These are phyloP conservation scores for Penicillium psychrosexuale DNA, from an alignment of 2,329 filamentous ascomycete genomes.

Conservation along the genomic window DNA sequence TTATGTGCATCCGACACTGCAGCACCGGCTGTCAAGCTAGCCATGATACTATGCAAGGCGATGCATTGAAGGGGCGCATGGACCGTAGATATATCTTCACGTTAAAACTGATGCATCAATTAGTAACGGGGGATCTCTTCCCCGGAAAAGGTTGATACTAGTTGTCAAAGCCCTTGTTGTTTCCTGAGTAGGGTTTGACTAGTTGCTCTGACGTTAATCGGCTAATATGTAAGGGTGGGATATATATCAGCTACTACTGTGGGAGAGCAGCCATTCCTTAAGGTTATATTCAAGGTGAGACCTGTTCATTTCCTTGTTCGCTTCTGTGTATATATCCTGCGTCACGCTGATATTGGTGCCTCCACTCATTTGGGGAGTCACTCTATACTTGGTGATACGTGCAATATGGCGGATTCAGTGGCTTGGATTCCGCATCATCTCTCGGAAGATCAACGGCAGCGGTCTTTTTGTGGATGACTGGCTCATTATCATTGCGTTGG, in stretches of 20 bases:
- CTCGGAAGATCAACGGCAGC: constrained; percentile 19
- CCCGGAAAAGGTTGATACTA: background rate
- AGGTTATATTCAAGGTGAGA: background rate
- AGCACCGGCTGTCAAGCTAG: background rate
- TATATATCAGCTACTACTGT: constrained; percentile 1
- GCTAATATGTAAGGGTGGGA: constrained; percentile 15
- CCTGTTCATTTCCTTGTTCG: constrained; percentile 1
- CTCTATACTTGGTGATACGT: background rate
- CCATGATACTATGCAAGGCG: background rate
- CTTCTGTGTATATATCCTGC: background rate
- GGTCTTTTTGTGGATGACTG: constrained; percentile 10
- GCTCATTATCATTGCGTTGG: constrained; percentile 16
- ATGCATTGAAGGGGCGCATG: background rate
- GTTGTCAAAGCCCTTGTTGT: too few species aligned
- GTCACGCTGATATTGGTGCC: background rate
- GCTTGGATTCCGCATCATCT: constrained; percentile 19
- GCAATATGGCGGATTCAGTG: constrained; percentile 8
- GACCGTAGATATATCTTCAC: background rate
- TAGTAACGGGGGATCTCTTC: background rate
- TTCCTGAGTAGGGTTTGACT: background rate
- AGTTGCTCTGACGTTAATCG: background rate
- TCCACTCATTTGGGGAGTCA: background rate
- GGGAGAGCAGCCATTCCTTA: background rate
- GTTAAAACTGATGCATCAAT: background rate
- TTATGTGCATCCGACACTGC: background rate